These are phyloP conservation scores for Colletotrichum sojae DNA, from an alignment of 2,329 filamentous ascomycete species.

Conservation along the genomic window DNA sequence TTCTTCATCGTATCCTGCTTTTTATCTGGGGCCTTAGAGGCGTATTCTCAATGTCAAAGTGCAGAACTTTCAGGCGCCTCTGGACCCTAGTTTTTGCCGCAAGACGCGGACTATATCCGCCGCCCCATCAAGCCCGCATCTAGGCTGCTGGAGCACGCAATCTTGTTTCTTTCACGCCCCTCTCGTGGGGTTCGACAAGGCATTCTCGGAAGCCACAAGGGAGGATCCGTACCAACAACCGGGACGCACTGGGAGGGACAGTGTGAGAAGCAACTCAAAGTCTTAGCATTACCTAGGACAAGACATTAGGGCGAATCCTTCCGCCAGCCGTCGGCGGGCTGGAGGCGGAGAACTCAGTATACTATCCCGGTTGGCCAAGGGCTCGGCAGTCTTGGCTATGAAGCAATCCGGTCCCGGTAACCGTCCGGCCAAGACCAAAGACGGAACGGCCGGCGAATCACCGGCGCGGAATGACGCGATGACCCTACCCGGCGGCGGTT, in stretches of 20 bases:
- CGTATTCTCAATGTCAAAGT: neutral
- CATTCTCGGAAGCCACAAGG: no score
- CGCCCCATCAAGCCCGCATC: neutral
- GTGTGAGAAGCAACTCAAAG: neutral
- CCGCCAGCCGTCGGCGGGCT: neutral
- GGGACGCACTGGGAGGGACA: neutral
- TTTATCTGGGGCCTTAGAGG: neutral
- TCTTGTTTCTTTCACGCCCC: conserved; percentile 31
- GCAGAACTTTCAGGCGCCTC: conserved; percentile 17
- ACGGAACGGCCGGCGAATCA: conserved; percentile 20
- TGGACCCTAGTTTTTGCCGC: conserved; percentile 6
- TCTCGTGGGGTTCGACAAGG: conserved; percentile 15
- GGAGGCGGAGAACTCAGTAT: conserved; percentile 5
- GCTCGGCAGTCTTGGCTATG: conserved; percentile 37
- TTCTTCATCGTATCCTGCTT: neutral
- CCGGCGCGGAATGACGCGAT: conserved; percentile 25
- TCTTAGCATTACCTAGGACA: conserved; percentile 41
- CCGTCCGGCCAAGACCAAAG: conserved; percentile 34
- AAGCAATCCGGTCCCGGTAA: conserved; percentile 15
- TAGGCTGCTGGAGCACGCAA: conserved; percentile 29
- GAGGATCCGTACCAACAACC: neutral
- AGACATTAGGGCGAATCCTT: conserved; percentile 35
- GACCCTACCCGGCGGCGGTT: neutral
- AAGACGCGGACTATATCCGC: conserved; percentile 1
- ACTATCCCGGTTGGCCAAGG: conserved; percentile 25